phyloP scores from a whole-genome alignment of 768 basidiomycete species.

The Serpula lacrymans region DNA sequence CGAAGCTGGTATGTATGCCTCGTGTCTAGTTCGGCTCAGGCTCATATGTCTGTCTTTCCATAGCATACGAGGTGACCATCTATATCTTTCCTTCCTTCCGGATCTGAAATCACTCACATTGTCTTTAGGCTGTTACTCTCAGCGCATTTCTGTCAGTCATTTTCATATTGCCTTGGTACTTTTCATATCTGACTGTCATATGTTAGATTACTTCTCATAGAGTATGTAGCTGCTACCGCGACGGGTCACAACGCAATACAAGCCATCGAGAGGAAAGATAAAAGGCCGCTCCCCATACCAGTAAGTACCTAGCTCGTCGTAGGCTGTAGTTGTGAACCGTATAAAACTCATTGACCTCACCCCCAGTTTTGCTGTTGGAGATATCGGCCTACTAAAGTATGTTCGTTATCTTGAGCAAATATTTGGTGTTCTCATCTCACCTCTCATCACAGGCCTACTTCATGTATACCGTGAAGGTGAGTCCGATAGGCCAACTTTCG shows the following conservation, averaged over 20 bases:
- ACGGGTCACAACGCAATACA: slow-evolving; percentile 57
- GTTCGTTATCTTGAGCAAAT: background rate
- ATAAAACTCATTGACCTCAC: background rate
- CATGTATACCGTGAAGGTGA: slow-evolving; percentile 82
- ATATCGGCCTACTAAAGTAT: slow-evolving; percentile 76
- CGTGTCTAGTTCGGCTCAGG: slow-evolving; percentile 24
- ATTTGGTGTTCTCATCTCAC: slow-evolving; percentile 1
- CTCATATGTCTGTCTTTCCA: slow-evolving; percentile 1
- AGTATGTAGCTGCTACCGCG: slow-evolving; percentile 76
- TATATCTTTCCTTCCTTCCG: slow-evolving; percentile 2
- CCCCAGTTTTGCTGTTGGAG: slow-evolving; percentile 75
- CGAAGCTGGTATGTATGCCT: slow-evolving; percentile 40
- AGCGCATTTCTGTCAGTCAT: slow-evolving; percentile 78
- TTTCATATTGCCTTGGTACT: background rate
- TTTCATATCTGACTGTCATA: background rate
- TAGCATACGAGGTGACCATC: slow-evolving; percentile 63
- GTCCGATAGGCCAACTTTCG: slow-evolving; percentile 5
- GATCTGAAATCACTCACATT: slow-evolving; percentile 13
- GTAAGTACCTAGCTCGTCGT: slow-evolving; percentile 33
- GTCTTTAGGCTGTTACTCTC: slow-evolving; percentile 65
- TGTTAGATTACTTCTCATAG: slow-evolving; percentile 70
- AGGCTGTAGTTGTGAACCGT: no score
- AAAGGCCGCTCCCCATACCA: slow-evolving; percentile 66
- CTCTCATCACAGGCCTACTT: slow-evolving; percentile 62
- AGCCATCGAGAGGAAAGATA: slow-evolving; percentile 79